Evolutionary conservation across 208 protist genomes (phyloP), one percentile per base, ranked within the genome.

Genomic region (Trypanosomatidae sp.): DNA sequence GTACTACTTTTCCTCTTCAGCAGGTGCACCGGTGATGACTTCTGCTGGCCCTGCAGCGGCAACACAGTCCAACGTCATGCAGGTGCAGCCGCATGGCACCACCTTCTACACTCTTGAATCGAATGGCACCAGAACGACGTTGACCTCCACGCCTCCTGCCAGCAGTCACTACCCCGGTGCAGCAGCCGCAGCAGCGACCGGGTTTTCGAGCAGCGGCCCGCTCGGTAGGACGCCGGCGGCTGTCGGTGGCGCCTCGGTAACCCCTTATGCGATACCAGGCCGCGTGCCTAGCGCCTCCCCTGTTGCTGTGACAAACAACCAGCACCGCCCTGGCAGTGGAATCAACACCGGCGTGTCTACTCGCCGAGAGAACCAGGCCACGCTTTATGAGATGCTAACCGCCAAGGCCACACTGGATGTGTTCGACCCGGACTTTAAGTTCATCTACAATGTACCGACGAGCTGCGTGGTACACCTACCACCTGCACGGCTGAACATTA

Each of bases 401-500:
- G 15, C 56, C 36, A 79, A 74, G 39, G 28, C 67, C 6, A 49
- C 58, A 22, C 59, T 78, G 5, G 81, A 86, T 41, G 90, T 95
- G 2, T 95, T 88, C 59, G 86, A 93, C 65, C 76, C 84, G 1
- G 73, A 92, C 74, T 95, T 93, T 64, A 85, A 85, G 66, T 82
- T 68, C 60, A 69, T 91, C 36, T 93, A 87, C 69, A 74, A 90
- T 17, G 85, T 95, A 17, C 88, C 90, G 22, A 71, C 80, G 1
- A 69, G 66, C 39, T 69, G 77, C 22, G 81, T 95, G 33, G 79
- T 81, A 65, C 90, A 95, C 74, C 71, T 86, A 25, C 90, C 90
- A 7, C 88, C 88, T 1, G 70, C 85, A 17, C 87, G 86, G 47
- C 80, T 95, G 66, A 92, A 92, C 79, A 95, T 95, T 65, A 95